These are phyloP conservation scores for Iodosphaeria phyllophila DNA, from an alignment of 2,329 filamentous ascomycete genomes.

Conservation along the genomic window DNA sequence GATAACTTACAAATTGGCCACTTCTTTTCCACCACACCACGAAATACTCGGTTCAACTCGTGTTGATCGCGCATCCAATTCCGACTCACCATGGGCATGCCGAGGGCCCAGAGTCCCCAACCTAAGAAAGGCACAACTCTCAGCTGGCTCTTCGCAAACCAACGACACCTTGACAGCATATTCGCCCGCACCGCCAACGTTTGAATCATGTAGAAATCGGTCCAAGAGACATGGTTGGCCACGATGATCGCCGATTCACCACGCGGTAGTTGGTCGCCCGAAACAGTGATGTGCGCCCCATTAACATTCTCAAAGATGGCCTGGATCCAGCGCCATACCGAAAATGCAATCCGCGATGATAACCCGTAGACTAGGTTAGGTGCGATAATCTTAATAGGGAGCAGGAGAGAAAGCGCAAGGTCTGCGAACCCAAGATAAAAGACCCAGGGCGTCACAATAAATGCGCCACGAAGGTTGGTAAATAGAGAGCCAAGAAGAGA, in stretches of 20 bases:
- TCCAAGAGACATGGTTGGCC: constrained; percentile 40
- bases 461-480: constrained; percentile 21
- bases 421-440: constrained; percentile 31
- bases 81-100: constrained; percentile 42
- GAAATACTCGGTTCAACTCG: constrained; percentile 38
- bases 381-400: constrained; percentile 25
- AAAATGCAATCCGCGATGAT: constrained; percentile 33
- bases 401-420: constrained; percentile 26
- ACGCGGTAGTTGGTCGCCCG: constrained; percentile 28
- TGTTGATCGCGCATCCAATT: constrained; percentile 36
- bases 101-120: constrained; percentile 46
- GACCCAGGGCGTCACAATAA: constrained; percentile 31
- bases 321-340: constrained; percentile 39
- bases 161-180: constrained; percentile 43
- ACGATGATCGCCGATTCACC: constrained; percentile 42
- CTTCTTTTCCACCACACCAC: constrained; percentile 26
- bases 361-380: constrained; percentile 31
- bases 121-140: constrained; percentile 40
- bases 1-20: constrained; percentile 43
- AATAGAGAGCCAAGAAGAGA: too few species aligned
- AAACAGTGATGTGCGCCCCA: constrained; percentile 30
- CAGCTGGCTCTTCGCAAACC: constrained; percentile 42
- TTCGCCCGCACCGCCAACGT: constrained; percentile 29
- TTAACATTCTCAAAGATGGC: constrained; percentile 34
- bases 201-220: constrained; percentile 47